phyloP scores from a whole-genome alignment of 805 yeast species.

The Lachancea thermotolerans region DNA sequence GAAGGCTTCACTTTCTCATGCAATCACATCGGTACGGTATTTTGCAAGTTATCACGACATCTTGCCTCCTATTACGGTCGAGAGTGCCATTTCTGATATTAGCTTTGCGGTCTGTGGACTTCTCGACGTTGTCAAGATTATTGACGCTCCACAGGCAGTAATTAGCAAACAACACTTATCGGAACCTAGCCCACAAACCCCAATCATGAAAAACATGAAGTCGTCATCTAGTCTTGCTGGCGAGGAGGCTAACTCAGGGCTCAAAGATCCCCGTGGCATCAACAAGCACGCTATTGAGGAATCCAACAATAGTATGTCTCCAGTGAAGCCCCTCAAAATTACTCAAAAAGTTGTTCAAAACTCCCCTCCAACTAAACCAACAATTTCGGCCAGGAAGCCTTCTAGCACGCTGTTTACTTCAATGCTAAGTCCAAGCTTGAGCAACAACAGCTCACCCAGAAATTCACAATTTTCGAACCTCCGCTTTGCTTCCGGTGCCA shows the following conservation, averaged over 20 bases:
- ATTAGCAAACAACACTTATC: not conserved
- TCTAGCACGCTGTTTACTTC: slow-evolving; percentile 23
- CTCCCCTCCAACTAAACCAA: slow-evolving; percentile 3
- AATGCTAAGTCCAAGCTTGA: slow-evolving; percentile 13
- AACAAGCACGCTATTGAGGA: slow-evolving; percentile 1
- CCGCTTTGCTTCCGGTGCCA: not conserved
- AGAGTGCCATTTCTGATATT: slow-evolving; percentile 71
- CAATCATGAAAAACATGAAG: not conserved
- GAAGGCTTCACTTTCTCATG: slow-evolving; percentile 64
- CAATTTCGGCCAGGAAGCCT: slow-evolving; percentile 18
- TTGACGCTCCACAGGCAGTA: not conserved
- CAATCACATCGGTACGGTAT: slow-evolving; percentile 71
- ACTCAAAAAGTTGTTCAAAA: slow-evolving; percentile 40
- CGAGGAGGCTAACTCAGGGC: not conserved
- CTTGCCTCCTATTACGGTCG: slow-evolving; percentile 63
- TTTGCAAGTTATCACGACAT: slow-evolving; percentile 56
- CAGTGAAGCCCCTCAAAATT: slow-evolving; percentile 65
- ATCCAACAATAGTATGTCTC: slow-evolving; percentile 27
- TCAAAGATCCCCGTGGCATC: slow-evolving; percentile 1
- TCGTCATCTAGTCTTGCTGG: not conserved
- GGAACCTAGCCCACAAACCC: slow-evolving; percentile 4
- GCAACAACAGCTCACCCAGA: slow-evolving; percentile 2
- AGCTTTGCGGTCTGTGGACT: slow-evolving; percentile 60
- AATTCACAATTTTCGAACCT: not conserved
- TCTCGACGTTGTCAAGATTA: slow-evolving; percentile 42